Base-by-base conservation (phyloP, 192 early-diverging fungal genomes). In the Entomortierella chlamydospora region DNA sequence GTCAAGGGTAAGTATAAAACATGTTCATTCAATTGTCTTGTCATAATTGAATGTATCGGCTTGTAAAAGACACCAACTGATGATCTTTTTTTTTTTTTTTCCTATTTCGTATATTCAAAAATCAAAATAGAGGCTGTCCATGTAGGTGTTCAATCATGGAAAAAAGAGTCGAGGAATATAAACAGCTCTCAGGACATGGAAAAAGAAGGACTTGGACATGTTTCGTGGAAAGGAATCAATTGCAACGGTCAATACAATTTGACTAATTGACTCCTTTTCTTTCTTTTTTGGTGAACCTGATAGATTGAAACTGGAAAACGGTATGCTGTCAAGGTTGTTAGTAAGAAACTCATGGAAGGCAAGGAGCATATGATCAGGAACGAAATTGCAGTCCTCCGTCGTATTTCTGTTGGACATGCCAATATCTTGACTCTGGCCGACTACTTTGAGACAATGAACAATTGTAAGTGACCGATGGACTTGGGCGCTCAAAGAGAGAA, bases 241-340 rank as follows among this genome's bases (percentile, higher is more conserved):
- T n/a, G n/a, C n/a, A n/a, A n/a, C n/a, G n/a, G n/a, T n/a, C n/a
- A n/a, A n/a, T n/a, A n/a, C n/a, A n/a, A n/a, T n/a, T n/a, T n/a
- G n/a, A n/a, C n/a, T n/a, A n/a, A n/a, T n/a, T n/a, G n/a, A n/a
- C n/a, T n/a, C n/a, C n/a, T n/a, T n/a, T n/a, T n/a, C n/a, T n/a
- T n/a, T n/a, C n/a, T n/a, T n/a, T n/a, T n/a, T n/a, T n/a, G n/a
- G n/a, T n/a, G n/a, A n/a, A n/a, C n/a, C n/a, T n/a, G n/a, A n/a
- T 61, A 69, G 90, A 89, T 92, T 68, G 83, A 89, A 20, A 93
- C 93, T 1, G 89, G 88, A 17, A 72, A 92, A 63, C 82, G 69
- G n/a, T 95, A 88, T 80, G 94, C 94, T 8, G 91, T 90, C 77
- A 96, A 96, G 73, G 85, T 94, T 20, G 93, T 96, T 79, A 91